Evolutionary conservation across 2,329 filamentous ascomycete genomes (phyloP).

Genomic region (Fusarium mundagurra): DNA sequence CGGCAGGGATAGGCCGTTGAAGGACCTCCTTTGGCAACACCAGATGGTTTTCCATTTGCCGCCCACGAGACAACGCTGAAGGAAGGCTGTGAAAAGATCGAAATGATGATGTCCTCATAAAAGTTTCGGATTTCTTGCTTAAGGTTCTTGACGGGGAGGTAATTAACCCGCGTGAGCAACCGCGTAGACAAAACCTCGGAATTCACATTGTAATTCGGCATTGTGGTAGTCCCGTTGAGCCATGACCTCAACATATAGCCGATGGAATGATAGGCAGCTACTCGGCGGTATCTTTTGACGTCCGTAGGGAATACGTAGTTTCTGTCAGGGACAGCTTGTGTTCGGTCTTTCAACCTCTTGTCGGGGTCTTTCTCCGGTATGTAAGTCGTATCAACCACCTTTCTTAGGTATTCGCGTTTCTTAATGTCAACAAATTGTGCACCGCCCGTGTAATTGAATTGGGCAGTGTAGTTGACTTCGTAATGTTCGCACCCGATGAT

Average conservation of each 20-base stretch:
- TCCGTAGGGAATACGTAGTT: neutral
- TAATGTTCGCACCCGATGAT: constrained; percentile 23
- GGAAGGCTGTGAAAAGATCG: fast-evolving
- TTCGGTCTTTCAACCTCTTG: constrained; percentile 9
- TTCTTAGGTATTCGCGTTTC: fast-evolving
- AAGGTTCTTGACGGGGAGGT: neutral
- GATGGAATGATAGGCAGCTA: neutral
- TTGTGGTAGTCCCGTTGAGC: neutral
- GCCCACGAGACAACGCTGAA: neutral
- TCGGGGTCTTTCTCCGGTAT: neutral
- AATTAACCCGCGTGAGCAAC: constrained; percentile 4
- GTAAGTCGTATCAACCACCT: neutral
- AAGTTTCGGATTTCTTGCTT: fast-evolving
- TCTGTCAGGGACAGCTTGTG: neutral
- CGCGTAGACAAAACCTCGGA: neutral
- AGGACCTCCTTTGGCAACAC: fast-evolving
- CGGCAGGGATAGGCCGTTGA: neutral
- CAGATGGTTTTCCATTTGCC: neutral
- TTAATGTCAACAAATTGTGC: neutral
- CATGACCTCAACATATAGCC: fast-evolving
- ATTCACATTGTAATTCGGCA: neutral
- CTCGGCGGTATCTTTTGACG: fast-evolving
- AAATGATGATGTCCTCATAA: constrained; percentile 9
- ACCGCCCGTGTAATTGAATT: neutral
- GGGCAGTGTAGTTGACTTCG: neutral